Percentiles rank a stretch among this genome's conserved stretches.
Evolutionary conservation across 768 basidiomycete genomes (phyloP).

Genomic region (Mycena alexandri): DNA sequence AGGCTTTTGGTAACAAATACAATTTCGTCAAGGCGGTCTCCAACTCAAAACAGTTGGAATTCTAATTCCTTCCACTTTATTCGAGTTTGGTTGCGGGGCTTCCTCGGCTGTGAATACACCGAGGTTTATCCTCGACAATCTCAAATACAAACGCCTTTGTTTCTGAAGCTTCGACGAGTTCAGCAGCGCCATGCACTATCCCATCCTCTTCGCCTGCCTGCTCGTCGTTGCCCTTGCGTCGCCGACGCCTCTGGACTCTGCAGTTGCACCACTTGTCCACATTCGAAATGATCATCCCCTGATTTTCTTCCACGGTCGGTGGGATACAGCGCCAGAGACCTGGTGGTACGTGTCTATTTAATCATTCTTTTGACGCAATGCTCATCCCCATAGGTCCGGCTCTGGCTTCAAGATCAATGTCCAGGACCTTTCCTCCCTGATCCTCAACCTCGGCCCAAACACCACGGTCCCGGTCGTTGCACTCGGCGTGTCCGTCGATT

Average conservation of each 20-base stretch:
- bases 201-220: background rate
- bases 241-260: background rate
- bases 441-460: conserved; percentile 60
- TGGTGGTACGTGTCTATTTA: conserved; percentile 60
- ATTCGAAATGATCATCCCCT: conserved; percentile 54
- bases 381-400: conserved; percentile 55
- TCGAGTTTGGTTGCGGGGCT: no score
- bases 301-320: conserved; percentile 64
- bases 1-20: no score
- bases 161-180: no score
- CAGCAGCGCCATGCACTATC: no score
- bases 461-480: conserved; percentile 60
- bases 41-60: no score
- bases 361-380: background rate
- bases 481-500: conserved; percentile 62
- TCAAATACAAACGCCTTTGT: no score
- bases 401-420: conserved; percentile 66
- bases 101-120: no score
- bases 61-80: no score
- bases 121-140: no score
- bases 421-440: conserved; percentile 54
- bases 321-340: conserved; percentile 65
- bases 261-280: background rate
- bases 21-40: no score
- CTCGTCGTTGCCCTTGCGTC: background rate